Evolutionary conservation across 148 eudicot genomes (phyloP).

Genomic region (Rhododendron ovatum): DNA sequence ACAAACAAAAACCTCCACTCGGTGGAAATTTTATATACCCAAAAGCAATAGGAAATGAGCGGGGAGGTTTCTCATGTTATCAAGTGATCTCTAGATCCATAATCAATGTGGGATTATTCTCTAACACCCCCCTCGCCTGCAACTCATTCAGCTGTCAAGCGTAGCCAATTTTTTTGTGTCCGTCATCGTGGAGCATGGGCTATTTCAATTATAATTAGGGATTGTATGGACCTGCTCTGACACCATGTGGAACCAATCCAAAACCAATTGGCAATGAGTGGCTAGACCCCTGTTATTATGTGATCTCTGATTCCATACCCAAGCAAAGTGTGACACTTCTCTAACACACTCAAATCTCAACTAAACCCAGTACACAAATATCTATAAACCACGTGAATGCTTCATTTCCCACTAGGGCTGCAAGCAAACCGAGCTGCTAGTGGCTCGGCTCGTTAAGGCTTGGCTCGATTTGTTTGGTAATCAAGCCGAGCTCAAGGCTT

Average conservation of each 20-base stretch:
- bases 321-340: neutral
- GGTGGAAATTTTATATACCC: neutral
- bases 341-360: neutral
- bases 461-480: too few species aligned
- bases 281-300: neutral
- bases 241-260: neutral
- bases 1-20: neutral
- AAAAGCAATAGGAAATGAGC: neutral
- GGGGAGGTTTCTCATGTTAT: neutral
- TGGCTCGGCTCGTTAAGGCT: neutral
- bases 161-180: neutral
- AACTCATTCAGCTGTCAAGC: neutral
- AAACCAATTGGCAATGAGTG: neutral
- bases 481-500: neutral
- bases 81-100: neutral
- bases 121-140: neutral
- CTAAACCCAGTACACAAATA: neutral
- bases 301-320: neutral
- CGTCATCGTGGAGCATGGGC: neutral
- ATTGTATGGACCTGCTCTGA: too few species aligned
- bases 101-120: neutral
- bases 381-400: neutral
- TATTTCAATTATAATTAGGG: too few species aligned
- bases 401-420: neutral
- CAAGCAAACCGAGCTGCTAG: too few species aligned